These are phyloP conservation scores for Barnettozyma wickerhamii DNA, from an alignment of 805 yeast species.

Conservation along the genomic window DNA sequence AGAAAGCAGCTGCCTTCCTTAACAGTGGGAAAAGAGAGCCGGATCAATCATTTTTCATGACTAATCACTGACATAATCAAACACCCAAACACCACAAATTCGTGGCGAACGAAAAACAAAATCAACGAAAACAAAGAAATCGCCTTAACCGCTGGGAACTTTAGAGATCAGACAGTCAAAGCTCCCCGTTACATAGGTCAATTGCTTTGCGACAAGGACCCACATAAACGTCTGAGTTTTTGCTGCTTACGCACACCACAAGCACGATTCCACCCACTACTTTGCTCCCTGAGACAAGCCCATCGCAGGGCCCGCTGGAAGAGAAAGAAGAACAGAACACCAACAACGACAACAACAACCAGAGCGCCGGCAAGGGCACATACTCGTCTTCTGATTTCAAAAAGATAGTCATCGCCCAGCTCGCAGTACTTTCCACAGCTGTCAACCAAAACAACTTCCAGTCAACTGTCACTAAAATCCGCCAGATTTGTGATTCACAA, in stretches of 20 bases:
- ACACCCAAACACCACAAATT: background rate
- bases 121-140: background rate
- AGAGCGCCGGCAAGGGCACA: too few species aligned
- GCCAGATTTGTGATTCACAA: constrained; percentile 36
- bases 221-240: constrained; percentile 1
- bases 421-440: constrained; percentile 46
- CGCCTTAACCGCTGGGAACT: background rate
- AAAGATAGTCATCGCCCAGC: constrained; percentile 45
- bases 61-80: too few species aligned
- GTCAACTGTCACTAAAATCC: constrained; percentile 39
- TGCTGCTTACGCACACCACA: background rate
- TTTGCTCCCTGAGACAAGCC: constrained; percentile 7
- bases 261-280: constrained; percentile 10
- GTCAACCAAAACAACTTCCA: constrained; percentile 37
- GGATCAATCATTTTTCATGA: too few species aligned
- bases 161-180: background rate
- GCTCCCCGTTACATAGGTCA: constrained; percentile 1
- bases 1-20: too few species aligned
- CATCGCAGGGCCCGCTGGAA: constrained; percentile 10
- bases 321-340: background rate
- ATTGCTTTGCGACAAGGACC: constrained; percentile 3
- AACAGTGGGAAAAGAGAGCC: too few species aligned
- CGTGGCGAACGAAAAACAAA: constrained; percentile 3
- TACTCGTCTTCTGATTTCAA: constrained; percentile 15
- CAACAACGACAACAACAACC: background rate